phyloP scores from a whole-genome alignment of 1,284 basidiomycete species.

The Microbotryum saponariae region DNA sequence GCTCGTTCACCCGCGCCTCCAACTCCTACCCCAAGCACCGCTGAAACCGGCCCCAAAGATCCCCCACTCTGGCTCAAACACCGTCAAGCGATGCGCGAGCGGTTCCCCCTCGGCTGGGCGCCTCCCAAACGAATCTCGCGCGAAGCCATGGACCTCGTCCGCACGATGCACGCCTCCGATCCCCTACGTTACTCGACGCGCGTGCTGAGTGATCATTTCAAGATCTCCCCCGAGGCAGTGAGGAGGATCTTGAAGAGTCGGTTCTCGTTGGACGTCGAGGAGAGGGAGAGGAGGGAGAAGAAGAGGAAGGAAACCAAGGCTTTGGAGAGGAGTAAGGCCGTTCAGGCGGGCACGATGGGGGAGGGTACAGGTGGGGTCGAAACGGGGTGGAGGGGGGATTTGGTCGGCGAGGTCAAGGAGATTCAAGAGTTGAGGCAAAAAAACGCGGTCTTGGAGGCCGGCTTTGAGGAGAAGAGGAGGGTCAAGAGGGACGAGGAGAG shows the following conservation, averaged over 20 bases:
- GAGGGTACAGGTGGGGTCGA: background rate
- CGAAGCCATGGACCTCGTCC: slow-evolving; percentile 79
- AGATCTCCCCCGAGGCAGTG: slow-evolving; percentile 77
- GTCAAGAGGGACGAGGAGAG: too few species aligned
- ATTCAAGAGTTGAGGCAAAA: slow-evolving; percentile 1
- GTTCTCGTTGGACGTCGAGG: slow-evolving; percentile 54
- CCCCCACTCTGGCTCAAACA: slow-evolving; percentile 21
- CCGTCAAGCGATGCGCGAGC: slow-evolving; percentile 11
- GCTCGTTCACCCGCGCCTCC: too few species aligned
- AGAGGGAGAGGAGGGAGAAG: slow-evolving; percentile 42
- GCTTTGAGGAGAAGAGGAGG: too few species aligned
- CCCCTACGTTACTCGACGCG: slow-evolving; percentile 61
- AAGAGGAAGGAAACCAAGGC: slow-evolving; percentile 50
- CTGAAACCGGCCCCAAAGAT: background rate
- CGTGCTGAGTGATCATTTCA: slow-evolving; percentile 67
- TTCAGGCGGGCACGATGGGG: slow-evolving; percentile 26
- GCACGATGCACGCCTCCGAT: slow-evolving; percentile 62
- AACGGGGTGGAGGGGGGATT: slow-evolving; percentile 5
- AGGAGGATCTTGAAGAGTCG: slow-evolving; percentile 71
- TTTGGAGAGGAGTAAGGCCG: slow-evolving; percentile 40
- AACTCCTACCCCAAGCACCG: too few species aligned
- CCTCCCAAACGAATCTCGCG: slow-evolving; percentile 81
- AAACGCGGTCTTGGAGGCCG: too few species aligned
- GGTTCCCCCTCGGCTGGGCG: slow-evolving; percentile 51
- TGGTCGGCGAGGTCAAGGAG: slow-evolving; percentile 8